Evolutionary conservation across 805 yeast species (phyloP), one percentile per base, ranked within the genome.

Genomic region (Candida coquimbonensis): DNA sequence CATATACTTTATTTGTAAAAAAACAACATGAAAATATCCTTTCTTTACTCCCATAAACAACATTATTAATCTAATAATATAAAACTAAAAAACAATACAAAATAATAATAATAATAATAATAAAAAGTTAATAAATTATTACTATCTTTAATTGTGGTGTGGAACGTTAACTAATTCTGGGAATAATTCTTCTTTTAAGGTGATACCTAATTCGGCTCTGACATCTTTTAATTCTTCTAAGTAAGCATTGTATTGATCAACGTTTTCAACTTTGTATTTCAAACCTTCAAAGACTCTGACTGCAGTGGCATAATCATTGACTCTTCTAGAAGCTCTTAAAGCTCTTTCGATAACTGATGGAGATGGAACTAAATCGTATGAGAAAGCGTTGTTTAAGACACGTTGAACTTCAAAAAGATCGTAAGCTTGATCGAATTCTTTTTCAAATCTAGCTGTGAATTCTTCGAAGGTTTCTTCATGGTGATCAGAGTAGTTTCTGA

Each of bases 361-460:
- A 29, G 99, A 91, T 56, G 99, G 99, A 47, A 93, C 99, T 69
- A 93, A 80, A 73, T 93, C 99, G 76, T 93, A 93, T 14, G 98
- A 87, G 76, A 93, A 93, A 70, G 95, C 89, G 75, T 93, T 93
- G 82, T 95, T 93, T 66, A 93, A 80, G 51, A 93, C 90, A 77
- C 99, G 87, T 70, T 82, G 89, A 49, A 85, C 91, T 73, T 85
- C 95, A 57, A 85, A 85, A 48, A 85, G 72, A 66, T 85, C 95
- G 68, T 86, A 85, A 40, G 95, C 95, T 66, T 85, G 88, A 59
- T 93, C 97, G 62, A 93, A 93, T 67, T 93, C 97, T 72, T 88
- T 86, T 74, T 88, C 96, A 74, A 80, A 87, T 80, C 90, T 81
- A 52, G 63, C 57, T 48, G 96, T 87, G 77, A 88, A 89, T 73